phyloP scores from a whole-genome alignment of 345 rosid genomes.

The Garcia nutans region DNA sequence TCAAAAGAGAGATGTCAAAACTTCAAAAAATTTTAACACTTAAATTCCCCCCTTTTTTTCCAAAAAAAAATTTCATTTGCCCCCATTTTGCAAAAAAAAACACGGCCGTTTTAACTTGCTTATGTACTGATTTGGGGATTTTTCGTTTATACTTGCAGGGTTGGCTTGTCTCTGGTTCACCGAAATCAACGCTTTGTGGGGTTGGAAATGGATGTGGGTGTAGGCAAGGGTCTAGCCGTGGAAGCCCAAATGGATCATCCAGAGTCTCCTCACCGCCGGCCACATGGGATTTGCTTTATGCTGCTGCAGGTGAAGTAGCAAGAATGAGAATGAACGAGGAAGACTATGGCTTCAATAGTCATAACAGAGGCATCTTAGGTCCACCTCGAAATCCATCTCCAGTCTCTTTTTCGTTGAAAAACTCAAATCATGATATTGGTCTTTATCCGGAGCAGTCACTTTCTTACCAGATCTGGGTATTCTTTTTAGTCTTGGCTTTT shows the following conservation, averaged over 20 bases:
- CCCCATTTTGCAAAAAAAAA: no score
- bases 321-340: constrained; percentile 22
- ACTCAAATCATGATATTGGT: constrained; percentile 24
- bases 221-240: constrained; percentile 30
- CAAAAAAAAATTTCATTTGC: no score
- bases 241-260: not conserved
- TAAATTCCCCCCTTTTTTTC: no score
- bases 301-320: constrained; percentile 46
- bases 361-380: constrained; percentile 30
- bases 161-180: constrained; percentile 46
- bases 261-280: no score
- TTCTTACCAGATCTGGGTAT: constrained; percentile 51
- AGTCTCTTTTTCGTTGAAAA: constrained; percentile 32
- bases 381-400: constrained; percentile 32
- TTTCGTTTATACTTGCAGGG: constrained; percentile 24
- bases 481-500: no score
- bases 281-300: no score
- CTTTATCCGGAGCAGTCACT: constrained; percentile 37
- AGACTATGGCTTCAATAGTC: not conserved
- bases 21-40: no score
- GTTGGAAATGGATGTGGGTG: constrained; percentile 42
- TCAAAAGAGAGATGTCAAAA: no score
- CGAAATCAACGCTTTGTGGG: constrained; percentile 51
- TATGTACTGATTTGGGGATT: not conserved
- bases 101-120: no score